Evolutionary conservation across 495 filamentous ascomycete species (phyloP).

Genomic region (Diplogelasinospora grovesii): DNA sequence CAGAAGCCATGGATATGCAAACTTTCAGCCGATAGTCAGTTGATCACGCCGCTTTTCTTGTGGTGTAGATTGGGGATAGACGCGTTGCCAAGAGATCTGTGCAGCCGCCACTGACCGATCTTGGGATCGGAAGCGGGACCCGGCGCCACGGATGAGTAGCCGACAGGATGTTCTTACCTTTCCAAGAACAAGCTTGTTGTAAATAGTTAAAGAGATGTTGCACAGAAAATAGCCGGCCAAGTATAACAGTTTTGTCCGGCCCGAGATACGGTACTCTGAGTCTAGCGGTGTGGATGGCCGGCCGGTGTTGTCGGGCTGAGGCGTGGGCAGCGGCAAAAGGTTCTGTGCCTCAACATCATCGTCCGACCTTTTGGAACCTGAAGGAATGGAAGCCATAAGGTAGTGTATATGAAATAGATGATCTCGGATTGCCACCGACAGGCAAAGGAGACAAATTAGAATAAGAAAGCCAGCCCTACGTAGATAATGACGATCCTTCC

Average conservation of each 20-base stretch:
- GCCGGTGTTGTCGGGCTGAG: background rate
- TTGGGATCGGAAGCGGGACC: too few relatives aligned
- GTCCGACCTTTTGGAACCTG: too few relatives aligned
- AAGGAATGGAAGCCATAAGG: too few relatives aligned
- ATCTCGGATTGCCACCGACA: too few relatives aligned
- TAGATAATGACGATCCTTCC: too few relatives aligned
- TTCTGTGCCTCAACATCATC: constrained; percentile 19
- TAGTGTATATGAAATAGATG: too few relatives aligned
- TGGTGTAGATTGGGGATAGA: background rate
- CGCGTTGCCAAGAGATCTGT: background rate
- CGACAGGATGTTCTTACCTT: constrained; percentile 27
- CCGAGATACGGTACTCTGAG: constrained; percentile 24
- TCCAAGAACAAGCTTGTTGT: constrained; percentile 49
- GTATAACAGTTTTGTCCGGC: constrained; percentile 34
- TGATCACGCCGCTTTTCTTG: too few relatives aligned
- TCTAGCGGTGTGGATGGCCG: constrained; percentile 5
- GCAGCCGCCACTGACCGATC: too few relatives aligned
- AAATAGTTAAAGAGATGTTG: constrained; percentile 48
- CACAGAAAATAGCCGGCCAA: constrained; percentile 44
- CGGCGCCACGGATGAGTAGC: too few relatives aligned
- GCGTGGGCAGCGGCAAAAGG: constrained; percentile 1
- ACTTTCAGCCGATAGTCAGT: too few relatives aligned
- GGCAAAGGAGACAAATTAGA: too few relatives aligned
- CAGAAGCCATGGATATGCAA: constrained; percentile 51
- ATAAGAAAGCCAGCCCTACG: too few relatives aligned